Evolutionary conservation across 140 eudicot genomes (phyloP), one percentile per base, ranked within the genome.

Genomic region (Stevia rebaudiana): DNA sequence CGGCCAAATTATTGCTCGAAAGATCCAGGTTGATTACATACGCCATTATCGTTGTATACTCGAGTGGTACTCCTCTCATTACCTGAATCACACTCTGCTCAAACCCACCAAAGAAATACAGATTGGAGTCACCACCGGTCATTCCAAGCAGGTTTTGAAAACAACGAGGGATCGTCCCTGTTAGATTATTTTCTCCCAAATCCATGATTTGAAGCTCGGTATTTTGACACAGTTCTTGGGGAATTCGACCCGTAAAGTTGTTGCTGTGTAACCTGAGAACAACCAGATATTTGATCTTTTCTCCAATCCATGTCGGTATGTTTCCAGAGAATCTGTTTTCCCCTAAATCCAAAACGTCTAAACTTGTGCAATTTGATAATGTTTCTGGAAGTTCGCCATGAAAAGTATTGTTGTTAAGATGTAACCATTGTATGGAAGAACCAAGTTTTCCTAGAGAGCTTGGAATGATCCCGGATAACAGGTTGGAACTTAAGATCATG

Each of bases 291-390:
- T 52, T 21, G 51, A 63, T 8, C n/a, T 55, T 61, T 11, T 69
- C 75, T 35, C 81, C 87, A 1, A 74, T 63, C 82, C 80, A 84
- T 7, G 50, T 56, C 15, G 89, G 86, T 54, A 83, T 61, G 25
- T 23, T 67, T 48, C 89, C 89, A 1, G 81, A 46, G 21, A 83
- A 44, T 52, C 23, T 51, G 55, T 76, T 80, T 16, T 76, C 79
- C 3, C 83, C 79, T 11, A 83, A 44, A 67, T 77, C 83, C n/a
- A 83, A 35, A 1, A 76, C 51, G 25, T 16, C 19, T 42, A 83
- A 42, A 7, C 33, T 21, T 3, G 61, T 59, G 67, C 69, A 68
- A 36, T 72, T 69, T 11, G 48, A 46, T 16, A 80, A 47, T 7
- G 67, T 46, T 7, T 31, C 43, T 6, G 85, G 87, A 11, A 81